Conservation (phyloP, 257 asterid genomes). For the Mitragyna speciosa region DNA sequence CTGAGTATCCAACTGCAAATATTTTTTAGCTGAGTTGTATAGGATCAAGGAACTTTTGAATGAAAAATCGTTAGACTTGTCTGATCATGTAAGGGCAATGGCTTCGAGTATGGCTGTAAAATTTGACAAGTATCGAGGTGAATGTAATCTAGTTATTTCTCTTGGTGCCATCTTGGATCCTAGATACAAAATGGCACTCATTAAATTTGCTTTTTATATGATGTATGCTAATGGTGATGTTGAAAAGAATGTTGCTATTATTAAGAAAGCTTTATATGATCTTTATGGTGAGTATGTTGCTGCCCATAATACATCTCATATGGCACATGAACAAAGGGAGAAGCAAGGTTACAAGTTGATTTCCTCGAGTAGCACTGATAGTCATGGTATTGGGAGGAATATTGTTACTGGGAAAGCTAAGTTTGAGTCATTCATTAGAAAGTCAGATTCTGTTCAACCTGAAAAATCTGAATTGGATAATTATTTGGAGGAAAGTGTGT, state of each 20-base stretch:
- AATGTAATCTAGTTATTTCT: too few relatives aligned
- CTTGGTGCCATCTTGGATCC: too few relatives aligned
- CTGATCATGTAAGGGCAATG: too few relatives aligned
- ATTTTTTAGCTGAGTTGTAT: background rate
- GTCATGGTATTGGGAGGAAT: background rate
- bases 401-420: background rate
- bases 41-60: slow-evolving; percentile 1
- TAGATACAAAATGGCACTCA: too few relatives aligned
- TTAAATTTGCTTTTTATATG: too few relatives aligned
- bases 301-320: background rate
- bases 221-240: background rate
- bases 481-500: background rate
- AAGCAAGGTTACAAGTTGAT: background rate
- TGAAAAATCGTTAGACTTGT: too few relatives aligned
- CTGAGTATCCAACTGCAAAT: slow-evolving; percentile 1
- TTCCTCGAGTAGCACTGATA: background rate
- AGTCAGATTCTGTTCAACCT: background rate
- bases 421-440: background rate
- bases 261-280: background rate
- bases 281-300: background rate
- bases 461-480: background rate
- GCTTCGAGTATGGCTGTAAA: too few relatives aligned
- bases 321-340: background rate
- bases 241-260: background rate
- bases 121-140: too few relatives aligned